phyloP scores from a whole-genome alignment of 192 early-diverging fungal species.

The Rhizophagus sp. region DNA sequence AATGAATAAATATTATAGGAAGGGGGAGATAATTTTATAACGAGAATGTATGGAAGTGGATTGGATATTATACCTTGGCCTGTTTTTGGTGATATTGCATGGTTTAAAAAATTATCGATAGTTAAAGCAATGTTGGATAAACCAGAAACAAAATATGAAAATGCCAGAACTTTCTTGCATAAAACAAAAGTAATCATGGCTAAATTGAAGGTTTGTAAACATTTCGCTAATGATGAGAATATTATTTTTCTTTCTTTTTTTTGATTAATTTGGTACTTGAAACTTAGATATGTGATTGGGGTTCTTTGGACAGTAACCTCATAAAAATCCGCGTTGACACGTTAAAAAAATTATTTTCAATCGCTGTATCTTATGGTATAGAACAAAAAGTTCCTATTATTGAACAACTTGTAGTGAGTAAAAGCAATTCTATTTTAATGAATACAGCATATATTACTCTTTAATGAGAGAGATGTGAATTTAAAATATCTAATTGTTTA shows the following conservation, averaged over 20 bases:
- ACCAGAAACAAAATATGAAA: constrained; percentile 9
- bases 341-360: constrained; percentile 1
- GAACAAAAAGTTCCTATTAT: constrained; percentile 11
- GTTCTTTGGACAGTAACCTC: not conserved
- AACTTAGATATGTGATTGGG: constrained; percentile 19
- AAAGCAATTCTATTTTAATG: no score
- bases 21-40: constrained; percentile 19
- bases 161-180: constrained; percentile 11
- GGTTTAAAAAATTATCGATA: constrained; percentile 3
- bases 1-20: not conserved
- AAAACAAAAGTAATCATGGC: constrained; percentile 25
- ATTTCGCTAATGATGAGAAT: not conserved
- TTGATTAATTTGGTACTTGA: not conserved
- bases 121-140: constrained; percentile 9
- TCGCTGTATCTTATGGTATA: not conserved
- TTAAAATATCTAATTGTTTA: not conserved
- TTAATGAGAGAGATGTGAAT: no score
- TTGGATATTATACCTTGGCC: constrained; percentile 24
- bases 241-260: no score
- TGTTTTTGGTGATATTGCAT: constrained; percentile 9
- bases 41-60: constrained; percentile 7
- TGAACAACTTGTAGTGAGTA: not conserved
- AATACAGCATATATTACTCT: no score
- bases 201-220: not conserved
- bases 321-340: not conserved